phyloP scores from a whole-genome alignment of 176 grass and related monocot species.

The Melocanna baccifera region DNA sequence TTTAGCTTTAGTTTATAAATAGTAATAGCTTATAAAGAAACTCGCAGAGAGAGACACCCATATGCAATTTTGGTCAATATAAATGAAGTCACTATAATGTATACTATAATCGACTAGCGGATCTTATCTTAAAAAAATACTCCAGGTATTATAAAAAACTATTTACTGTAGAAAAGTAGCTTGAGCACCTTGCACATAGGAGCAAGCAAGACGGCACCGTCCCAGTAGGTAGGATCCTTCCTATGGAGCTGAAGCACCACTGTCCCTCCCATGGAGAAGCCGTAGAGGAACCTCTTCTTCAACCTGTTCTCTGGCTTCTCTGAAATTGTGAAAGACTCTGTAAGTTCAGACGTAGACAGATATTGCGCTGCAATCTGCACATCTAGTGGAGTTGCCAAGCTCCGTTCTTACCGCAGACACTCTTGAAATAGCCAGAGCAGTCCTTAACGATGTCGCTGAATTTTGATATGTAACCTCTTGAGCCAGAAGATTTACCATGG shows the following conservation, averaged over 20 bases:
- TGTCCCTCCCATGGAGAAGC: slow-evolving; percentile 60
- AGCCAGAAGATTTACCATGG: slow-evolving; percentile 60
- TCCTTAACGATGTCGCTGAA: slow-evolving; percentile 56
- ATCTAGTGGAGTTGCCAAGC: not conserved
- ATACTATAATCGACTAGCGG: too few species aligned
- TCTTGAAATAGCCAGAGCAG: slow-evolving; percentile 54
- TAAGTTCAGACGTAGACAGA: not conserved
- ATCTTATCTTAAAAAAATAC: too few species aligned
- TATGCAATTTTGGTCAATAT: too few species aligned
- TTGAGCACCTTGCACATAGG: slow-evolving; percentile 58
- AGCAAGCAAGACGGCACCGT: slow-evolving; percentile 51
- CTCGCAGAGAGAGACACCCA: too few species aligned
- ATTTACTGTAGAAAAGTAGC: too few species aligned
- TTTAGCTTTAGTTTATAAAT: too few species aligned
- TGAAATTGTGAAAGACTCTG: not conserved
- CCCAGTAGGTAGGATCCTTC: slow-evolving; percentile 51
- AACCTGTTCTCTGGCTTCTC: slow-evolving; percentile 49
- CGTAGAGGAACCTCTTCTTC: slow-evolving; percentile 61
- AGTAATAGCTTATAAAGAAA: too few species aligned
- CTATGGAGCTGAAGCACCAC: slow-evolving; percentile 44
- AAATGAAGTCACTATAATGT: too few species aligned
- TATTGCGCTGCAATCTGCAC: not conserved
- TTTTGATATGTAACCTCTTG: slow-evolving; percentile 56
- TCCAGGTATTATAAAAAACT: too few species aligned
- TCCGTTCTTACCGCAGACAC: slow-evolving; percentile 49